Percentiles rank a stretch among this genome's conserved stretches.
Evolutionary conservation across 2,329 filamentous ascomycete genomes (phyloP).

Genomic region (Aureobasidium sp.): DNA sequence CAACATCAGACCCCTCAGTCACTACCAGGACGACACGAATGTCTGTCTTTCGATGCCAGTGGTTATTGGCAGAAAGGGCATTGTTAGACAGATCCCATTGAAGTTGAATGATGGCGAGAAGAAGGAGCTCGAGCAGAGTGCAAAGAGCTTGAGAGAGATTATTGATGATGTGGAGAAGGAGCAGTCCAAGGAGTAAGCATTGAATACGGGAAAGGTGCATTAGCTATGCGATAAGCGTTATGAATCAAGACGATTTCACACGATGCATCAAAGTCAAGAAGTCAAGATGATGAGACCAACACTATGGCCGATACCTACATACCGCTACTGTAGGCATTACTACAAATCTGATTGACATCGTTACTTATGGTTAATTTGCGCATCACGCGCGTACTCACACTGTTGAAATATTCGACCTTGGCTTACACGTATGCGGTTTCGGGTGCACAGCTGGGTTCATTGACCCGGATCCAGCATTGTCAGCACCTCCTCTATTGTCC

Average conservation of each 20-base stretch:
- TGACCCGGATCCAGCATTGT: too few relatives aligned
- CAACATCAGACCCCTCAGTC: conserved; percentile 41
- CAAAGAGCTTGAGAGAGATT: conserved; percentile 28
- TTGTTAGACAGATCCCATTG: conserved; percentile 33
- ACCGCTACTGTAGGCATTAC: too few relatives aligned
- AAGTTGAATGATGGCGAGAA: conserved; percentile 29
- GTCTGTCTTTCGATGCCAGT: conserved; percentile 45
- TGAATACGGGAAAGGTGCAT: background rate
- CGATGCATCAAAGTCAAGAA: background rate
- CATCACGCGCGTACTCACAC: too few relatives aligned
- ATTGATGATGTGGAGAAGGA: conserved; percentile 33
- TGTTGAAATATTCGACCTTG: too few relatives aligned
- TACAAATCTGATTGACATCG: too few relatives aligned
- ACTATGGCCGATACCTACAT: too few relatives aligned
- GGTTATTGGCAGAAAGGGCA: conserved; percentile 40
- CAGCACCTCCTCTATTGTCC: too few relatives aligned
- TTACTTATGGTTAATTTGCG: too few relatives aligned
- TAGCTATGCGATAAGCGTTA: background rate
- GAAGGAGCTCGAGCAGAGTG: conserved; percentile 28
- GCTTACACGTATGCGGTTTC: too few relatives aligned
- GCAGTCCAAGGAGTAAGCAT: background rate
- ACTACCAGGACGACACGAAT: conserved; percentile 39
- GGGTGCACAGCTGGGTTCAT: too few relatives aligned
- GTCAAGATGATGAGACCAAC: too few relatives aligned
- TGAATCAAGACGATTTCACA: background rate